A percentile compares a stretch with the other conserved stretches of the same genome.
These are phyloP conservation scores for Debaryomyces sp. DNA, from an alignment of 1,139 yeast genomes.

Conservation along the genomic window DNA sequence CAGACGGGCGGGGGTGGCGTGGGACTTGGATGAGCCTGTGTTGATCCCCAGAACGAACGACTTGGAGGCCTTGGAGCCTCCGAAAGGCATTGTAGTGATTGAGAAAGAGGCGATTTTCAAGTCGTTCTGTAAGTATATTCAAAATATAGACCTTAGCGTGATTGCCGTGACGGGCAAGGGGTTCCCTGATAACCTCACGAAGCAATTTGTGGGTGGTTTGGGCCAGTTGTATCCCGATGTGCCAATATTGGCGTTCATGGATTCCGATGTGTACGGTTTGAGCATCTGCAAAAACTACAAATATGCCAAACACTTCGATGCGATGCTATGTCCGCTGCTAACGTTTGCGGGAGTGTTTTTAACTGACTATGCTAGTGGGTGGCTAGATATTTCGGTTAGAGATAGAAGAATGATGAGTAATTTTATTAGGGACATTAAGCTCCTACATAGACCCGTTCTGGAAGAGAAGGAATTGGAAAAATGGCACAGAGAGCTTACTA, in stretches of 20 bases:
- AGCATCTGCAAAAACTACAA: slow-evolving; percentile 51
- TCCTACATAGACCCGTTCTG: neutral
- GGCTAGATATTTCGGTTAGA: slow-evolving; percentile 31
- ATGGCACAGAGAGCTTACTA: slow-evolving; percentile 51
- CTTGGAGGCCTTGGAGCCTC: neutral
- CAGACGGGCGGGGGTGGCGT: slow-evolving; percentile 2
- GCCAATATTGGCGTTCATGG: slow-evolving; percentile 46
- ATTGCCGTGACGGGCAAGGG: slow-evolving; percentile 68
- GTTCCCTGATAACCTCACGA: slow-evolving; percentile 51
- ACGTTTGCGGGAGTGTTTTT: slow-evolving; percentile 34
- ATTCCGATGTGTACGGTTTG: slow-evolving; percentile 73
- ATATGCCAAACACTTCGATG: slow-evolving; percentile 13
- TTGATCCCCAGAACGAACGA: slow-evolving; percentile 25
- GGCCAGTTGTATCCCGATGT: slow-evolving; percentile 24
- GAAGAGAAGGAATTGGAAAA: slow-evolving; percentile 12
- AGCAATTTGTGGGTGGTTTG: slow-evolving; percentile 23
- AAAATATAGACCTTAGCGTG: slow-evolving; percentile 17
- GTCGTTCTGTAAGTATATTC: slow-evolving; percentile 29
- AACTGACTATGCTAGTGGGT: slow-evolving; percentile 39
- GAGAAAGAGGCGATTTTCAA: slow-evolving; percentile 67
- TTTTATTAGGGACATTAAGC: slow-evolving; percentile 20
- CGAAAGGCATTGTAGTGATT: slow-evolving; percentile 46
- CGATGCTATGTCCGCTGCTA: slow-evolving; percentile 9
- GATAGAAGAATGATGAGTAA: slow-evolving; percentile 40
- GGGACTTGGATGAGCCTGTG: slow-evolving; percentile 22